Evolutionary conservation across 805 yeast genomes (phyloP).

Genomic region (Kodamaea neixiangensis): DNA sequence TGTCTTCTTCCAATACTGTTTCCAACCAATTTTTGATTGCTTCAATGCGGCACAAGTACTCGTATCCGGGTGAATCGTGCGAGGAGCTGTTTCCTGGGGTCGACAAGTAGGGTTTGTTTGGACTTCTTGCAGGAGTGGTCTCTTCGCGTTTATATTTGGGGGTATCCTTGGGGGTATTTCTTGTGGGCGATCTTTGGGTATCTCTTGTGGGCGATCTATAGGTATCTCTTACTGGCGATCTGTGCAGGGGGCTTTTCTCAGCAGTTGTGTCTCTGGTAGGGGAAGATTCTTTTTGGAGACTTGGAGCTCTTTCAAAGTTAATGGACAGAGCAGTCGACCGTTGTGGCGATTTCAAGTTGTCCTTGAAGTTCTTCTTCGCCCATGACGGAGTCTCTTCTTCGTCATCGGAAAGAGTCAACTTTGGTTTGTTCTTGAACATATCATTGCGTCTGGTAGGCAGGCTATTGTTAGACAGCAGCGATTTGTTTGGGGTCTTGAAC

Average conservation of each 20-base stretch:
- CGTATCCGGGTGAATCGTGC: constrained; percentile 52
- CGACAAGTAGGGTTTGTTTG: constrained; percentile 22
- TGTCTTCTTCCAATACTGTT: constrained; percentile 54
- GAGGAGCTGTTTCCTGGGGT: constrained; percentile 33
- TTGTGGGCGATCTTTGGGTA: background rate
- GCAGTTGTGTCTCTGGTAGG: background rate
- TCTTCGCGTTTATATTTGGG: background rate
- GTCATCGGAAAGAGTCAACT: constrained; percentile 8
- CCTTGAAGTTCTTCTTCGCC: constrained; percentile 23
- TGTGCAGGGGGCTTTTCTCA: background rate
- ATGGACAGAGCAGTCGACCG: background rate
- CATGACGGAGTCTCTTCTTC: constrained; percentile 21
- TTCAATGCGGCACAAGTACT: constrained; percentile 75
- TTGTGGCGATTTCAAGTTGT: constrained; percentile 18
- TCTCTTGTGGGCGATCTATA: constrained; percentile 1
- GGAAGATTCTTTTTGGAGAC: background rate
- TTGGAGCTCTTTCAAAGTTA: background rate
- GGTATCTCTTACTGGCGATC: constrained; percentile 1
- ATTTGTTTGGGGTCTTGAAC: constrained; percentile 34
- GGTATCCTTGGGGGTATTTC: background rate
- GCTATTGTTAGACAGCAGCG: constrained; percentile 7
- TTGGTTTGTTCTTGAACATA: constrained; percentile 9
- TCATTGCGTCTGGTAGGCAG: constrained; percentile 3
- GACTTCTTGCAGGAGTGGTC: constrained; percentile 3
- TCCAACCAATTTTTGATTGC: constrained; percentile 87